These are phyloP conservation scores for Trichophyton mentagrophytes DNA, from an alignment of 2,329 filamentous ascomycete genomes.

Conservation along the genomic window DNA sequence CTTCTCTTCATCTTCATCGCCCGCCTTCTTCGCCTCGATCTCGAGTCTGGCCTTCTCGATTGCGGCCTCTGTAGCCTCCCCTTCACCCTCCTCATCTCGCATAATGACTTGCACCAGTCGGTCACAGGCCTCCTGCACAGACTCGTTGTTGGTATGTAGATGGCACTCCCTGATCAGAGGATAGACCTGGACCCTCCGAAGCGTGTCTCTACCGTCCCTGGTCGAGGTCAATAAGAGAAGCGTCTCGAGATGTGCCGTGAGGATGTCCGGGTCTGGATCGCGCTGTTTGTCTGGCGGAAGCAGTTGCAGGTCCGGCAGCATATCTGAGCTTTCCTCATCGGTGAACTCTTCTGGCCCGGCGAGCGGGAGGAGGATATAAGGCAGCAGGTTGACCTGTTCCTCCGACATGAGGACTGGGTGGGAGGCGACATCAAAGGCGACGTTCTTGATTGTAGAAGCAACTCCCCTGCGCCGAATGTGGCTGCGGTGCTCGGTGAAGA, in stretches of 20 bases:
- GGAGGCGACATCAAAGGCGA: slow-evolving; percentile 64
- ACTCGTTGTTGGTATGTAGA: slow-evolving; percentile 61
- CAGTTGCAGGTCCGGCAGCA: slow-evolving; percentile 83
- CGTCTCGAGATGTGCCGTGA: slow-evolving; percentile 82
- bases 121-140: slow-evolving; percentile 72
- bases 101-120: slow-evolving; percentile 79
- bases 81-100: slow-evolving; percentile 55
- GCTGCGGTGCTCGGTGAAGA: slow-evolving; percentile 85
- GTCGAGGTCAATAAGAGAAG: slow-evolving; percentile 72
- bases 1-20: slow-evolving; percentile 32
- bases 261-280: slow-evolving; percentile 61
- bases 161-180: slow-evolving; percentile 82
- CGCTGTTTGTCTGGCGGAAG: slow-evolving; percentile 80
- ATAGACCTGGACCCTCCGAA: slow-evolving; percentile 73
- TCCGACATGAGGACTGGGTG: slow-evolving; percentile 60
- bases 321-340: slow-evolving; percentile 70
- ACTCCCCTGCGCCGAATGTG: slow-evolving; percentile 80
- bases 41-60: slow-evolving; percentile 22
- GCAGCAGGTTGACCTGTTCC: slow-evolving; percentile 64
- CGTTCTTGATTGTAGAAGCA: slow-evolving; percentile 91
- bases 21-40: slow-evolving; percentile 26
- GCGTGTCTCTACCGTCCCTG: slow-evolving; percentile 55
- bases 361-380: slow-evolving; percentile 78
- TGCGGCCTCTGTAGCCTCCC: slow-evolving; percentile 28
- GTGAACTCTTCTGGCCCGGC: slow-evolving; percentile 79